A percentile compares a stretch with the other conserved stretches of the same genome.
These are phyloP conservation scores for Lasiodiplodia sp. DNA, from an alignment of 2,329 filamentous ascomycete species.

Conservation along the genomic window DNA sequence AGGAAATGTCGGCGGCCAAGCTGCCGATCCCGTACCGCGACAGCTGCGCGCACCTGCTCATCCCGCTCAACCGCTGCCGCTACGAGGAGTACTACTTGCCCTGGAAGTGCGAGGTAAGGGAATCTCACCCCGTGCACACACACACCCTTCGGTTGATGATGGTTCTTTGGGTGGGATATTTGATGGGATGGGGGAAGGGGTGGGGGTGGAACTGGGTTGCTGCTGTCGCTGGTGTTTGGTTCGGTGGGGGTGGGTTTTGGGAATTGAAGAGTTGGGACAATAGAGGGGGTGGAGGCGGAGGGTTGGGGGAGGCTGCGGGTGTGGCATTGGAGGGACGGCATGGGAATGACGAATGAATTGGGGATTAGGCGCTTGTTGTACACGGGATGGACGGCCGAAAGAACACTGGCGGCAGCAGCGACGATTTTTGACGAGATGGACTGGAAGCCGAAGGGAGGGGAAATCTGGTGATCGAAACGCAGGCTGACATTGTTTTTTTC, in stretches of 20 bases:
- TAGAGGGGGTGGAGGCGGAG: no score
- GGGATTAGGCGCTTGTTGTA: background rate
- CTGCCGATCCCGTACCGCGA: conserved; percentile 92
- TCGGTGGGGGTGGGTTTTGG: background rate
- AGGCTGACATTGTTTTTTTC: background rate
- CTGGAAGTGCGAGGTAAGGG: conserved; percentile 93
- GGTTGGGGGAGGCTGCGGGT: background rate
- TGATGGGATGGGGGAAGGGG: background rate
- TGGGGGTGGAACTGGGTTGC: background rate
- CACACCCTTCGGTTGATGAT: background rate
- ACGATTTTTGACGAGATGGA: background rate
- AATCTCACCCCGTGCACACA: no score
- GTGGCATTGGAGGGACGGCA: background rate
- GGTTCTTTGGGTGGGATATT: background rate
- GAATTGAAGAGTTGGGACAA: background rate
- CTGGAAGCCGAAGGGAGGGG: background rate
- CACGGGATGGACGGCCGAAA: background rate
- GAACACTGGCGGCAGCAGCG: background rate
- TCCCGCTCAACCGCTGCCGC: conserved; percentile 95
- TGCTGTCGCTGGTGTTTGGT: background rate
- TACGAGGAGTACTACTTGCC: conserved; percentile 90
- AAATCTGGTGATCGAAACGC: background rate
- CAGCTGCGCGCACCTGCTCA: conserved; percentile 92
- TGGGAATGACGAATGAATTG: background rate
- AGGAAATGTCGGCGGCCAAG: conserved; percentile 92